phyloP scores from a whole-genome alignment of 306 rosid species.

The Quercus glauca region DNA sequence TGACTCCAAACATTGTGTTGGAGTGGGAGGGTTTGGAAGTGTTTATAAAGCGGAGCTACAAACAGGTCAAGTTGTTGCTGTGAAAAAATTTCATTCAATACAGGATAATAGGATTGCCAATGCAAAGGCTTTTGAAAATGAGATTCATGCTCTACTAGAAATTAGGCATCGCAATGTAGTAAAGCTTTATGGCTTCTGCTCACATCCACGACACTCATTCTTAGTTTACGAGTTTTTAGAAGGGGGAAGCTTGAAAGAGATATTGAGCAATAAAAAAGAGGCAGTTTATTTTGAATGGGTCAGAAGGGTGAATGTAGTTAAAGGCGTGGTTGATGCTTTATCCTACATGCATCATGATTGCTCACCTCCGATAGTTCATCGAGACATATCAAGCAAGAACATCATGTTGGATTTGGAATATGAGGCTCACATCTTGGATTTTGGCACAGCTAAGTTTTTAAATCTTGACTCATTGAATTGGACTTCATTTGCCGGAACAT shows the following conservation, averaged over 20 bases:
- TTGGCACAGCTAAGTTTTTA: constrained; percentile 17
- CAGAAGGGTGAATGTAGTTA: constrained; percentile 7
- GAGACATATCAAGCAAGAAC: constrained; percentile 26
- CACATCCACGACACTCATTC: too few species aligned
- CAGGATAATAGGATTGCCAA: not conserved
- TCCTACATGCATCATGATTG: too few species aligned
- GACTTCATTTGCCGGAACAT: constrained; percentile 16
- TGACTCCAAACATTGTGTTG: too few species aligned
- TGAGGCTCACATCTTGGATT: not conserved
- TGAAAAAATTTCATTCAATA: constrained; percentile 12
- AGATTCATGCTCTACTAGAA: not conserved
- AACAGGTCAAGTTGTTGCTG: constrained; percentile 16
- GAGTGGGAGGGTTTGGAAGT: too few species aligned
- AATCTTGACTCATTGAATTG: not conserved
- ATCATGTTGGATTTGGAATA: constrained; percentile 13
- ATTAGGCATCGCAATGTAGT: too few species aligned
- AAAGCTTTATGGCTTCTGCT: too few species aligned
- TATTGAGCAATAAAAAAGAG: not conserved
- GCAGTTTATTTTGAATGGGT: constrained; percentile 7
- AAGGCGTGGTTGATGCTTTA: constrained; percentile 12
- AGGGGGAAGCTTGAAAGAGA: too few species aligned
- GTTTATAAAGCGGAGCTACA: constrained; percentile 18
- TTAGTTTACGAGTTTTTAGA: too few species aligned
- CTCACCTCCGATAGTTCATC: not conserved
- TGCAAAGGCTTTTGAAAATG: constrained; percentile 11